Conservation (phyloP, 2,329 filamentous ascomycete species). For the Aspergillus terreus region DNA sequence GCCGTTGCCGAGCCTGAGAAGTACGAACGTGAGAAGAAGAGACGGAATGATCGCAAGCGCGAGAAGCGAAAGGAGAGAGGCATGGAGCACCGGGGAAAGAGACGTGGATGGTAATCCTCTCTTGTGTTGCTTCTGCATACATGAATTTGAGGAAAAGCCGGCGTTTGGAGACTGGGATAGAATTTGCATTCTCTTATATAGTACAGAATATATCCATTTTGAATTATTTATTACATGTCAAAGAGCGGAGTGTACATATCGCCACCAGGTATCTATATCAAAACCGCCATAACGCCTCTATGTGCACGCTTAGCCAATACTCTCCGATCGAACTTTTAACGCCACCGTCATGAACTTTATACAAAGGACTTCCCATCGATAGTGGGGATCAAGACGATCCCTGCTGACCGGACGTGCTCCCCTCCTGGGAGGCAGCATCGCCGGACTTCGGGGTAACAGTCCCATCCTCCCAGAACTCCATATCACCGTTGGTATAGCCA, state of each 20-base stretch:
- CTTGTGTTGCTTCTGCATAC: constrained; percentile 2
- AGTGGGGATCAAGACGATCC: constrained; percentile 1
- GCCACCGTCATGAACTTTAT: background rate
- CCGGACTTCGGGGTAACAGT: constrained; percentile 33
- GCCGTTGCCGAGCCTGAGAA: constrained; percentile 78
- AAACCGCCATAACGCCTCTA: constrained; percentile 8
- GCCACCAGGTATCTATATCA: background rate
- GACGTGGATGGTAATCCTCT: constrained; percentile 63
- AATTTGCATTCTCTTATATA: constrained; percentile 3
- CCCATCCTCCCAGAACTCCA: constrained; percentile 88
- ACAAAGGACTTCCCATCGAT: background rate
- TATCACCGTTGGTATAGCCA: constrained; percentile 74
- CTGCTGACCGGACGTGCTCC: constrained; percentile 5
- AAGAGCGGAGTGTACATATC: constrained; percentile 15
- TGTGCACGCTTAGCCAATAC: background rate
- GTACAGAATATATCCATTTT: constrained; percentile 5
- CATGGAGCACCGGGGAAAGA: constrained; percentile 65
- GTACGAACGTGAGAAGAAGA: constrained; percentile 73
- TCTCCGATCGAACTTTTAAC: background rate
- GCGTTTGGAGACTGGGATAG: constrained; percentile 19
- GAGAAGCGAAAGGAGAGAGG: constrained; percentile 76
- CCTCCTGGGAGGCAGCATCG: background rate
- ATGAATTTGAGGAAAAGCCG: constrained; percentile 7
- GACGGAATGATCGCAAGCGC: constrained; percentile 80
- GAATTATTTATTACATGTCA: background rate